Percentiles rank a stretch among this genome's conserved stretches.
These are phyloP conservation scores for Arachnomyces sp. DNA, from an alignment of 2,329 filamentous ascomycete genomes.

Conservation along the genomic window DNA sequence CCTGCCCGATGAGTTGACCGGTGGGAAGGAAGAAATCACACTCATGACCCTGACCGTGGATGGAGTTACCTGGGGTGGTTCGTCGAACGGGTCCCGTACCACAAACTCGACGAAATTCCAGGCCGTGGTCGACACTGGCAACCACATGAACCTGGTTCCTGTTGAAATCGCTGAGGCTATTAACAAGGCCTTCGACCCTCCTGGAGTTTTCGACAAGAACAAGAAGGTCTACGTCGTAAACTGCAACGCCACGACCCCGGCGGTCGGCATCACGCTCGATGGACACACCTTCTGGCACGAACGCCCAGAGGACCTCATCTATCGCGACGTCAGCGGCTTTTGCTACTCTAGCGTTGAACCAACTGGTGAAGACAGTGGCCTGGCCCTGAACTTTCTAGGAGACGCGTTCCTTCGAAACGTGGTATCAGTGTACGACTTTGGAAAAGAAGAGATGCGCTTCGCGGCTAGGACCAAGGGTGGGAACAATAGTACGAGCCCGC, in stretches of 20 bases:
- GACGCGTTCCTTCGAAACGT: constrained; percentile 46
- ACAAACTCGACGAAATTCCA: constrained; percentile 27
- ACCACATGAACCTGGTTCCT: constrained; percentile 32
- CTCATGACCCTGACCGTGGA: constrained; percentile 33
- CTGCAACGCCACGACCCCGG: constrained; percentile 36
- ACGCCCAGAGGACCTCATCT: constrained; percentile 22
- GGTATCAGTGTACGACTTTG: constrained; percentile 45
- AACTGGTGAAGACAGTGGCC: constrained; percentile 19
- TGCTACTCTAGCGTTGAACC: constrained; percentile 21
- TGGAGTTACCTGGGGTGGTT: constrained; percentile 19
- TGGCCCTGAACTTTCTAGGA: constrained; percentile 35
- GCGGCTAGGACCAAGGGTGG: constrained; percentile 14
- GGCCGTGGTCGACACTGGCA: constrained; percentile 36
- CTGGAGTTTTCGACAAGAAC: constrained; percentile 27
- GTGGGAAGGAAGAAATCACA: constrained; percentile 20
- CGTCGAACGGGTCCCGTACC: constrained; percentile 6
- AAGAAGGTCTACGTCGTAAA: constrained; percentile 31
- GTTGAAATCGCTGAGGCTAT: constrained; percentile 31
- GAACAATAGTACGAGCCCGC: too few species aligned
- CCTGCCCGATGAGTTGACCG: constrained; percentile 18
- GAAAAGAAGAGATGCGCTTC: constrained; percentile 41
- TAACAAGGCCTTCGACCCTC: constrained; percentile 37
- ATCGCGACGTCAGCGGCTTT: constrained; percentile 13
- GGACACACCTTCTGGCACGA: constrained; percentile 27
- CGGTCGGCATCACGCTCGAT: constrained; percentile 35